Conservation (phyloP, 108 stramenopile genomes). For the Mediolabrus comicus region DNA sequence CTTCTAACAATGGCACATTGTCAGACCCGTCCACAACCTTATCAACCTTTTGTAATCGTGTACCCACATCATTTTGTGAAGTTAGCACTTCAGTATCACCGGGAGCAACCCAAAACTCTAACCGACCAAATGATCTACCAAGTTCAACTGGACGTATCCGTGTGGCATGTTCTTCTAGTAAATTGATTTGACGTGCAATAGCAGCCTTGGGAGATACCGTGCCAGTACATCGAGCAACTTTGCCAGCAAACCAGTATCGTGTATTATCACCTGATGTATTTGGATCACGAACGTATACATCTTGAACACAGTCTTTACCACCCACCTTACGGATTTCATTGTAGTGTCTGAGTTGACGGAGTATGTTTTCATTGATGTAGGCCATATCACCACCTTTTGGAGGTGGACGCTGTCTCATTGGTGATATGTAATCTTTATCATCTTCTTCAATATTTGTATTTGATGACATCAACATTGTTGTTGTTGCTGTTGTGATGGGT, state of each 20-base stretch:
- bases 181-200: constrained; percentile 40
- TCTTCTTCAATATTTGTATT: constrained; percentile 11
- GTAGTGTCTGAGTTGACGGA: constrained; percentile 31
- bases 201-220: constrained; percentile 44
- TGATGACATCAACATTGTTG: not conserved
- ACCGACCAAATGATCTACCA: constrained; percentile 39
- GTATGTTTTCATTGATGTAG: constrained; percentile 40
- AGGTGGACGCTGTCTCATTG: constrained; percentile 37
- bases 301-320: constrained; percentile 37
- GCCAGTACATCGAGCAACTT: constrained; percentile 49
- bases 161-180: constrained; percentile 50
- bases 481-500: not conserved
- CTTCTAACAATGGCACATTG: constrained; percentile 32
- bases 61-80: constrained; percentile 30
- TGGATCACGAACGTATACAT: constrained; percentile 48
- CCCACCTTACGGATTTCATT: constrained; percentile 36
- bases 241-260: constrained; percentile 50
- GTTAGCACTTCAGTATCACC: constrained; percentile 40
- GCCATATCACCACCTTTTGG: constrained; percentile 52
- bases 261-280: constrained; percentile 9
- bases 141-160: constrained; percentile 45
- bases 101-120: constrained; percentile 41
- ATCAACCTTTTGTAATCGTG: constrained; percentile 25
- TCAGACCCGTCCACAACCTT: constrained; percentile 25
- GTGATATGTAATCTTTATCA: constrained; percentile 35